Evolutionary conservation across 2,329 filamentous ascomycete genomes (phyloP).

Genomic region (Pseudogymnoascus sp.): DNA sequence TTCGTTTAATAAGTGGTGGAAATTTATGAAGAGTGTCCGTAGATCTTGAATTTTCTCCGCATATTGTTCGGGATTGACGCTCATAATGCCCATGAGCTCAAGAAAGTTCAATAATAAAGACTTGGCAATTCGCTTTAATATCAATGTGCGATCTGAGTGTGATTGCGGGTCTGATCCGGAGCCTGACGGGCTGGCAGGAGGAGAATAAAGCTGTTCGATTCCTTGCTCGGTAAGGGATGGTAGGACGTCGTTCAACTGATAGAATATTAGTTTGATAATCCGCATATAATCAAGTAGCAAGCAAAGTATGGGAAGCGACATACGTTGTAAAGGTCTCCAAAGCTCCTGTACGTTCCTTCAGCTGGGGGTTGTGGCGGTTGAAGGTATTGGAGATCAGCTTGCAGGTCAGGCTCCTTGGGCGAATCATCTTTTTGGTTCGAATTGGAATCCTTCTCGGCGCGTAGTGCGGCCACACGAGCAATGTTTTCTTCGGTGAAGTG

Average conservation of each 20-base stretch:
- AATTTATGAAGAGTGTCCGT: slow-evolving; percentile 77
- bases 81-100: slow-evolving; percentile 68
- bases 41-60: slow-evolving; percentile 70
- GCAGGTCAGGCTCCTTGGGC: background rate
- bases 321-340: slow-evolving; percentile 60
- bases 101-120: slow-evolving; percentile 84
- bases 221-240: slow-evolving; percentile 62
- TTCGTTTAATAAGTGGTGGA: slow-evolving; percentile 88
- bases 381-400: slow-evolving; percentile 60
- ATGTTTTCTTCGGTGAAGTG: slow-evolving; percentile 75
- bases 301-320: slow-evolving; percentile 16
- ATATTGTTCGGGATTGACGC: slow-evolving; percentile 58
- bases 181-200: slow-evolving; percentile 20
- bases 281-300: background rate
- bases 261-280: slow-evolving; percentile 9
- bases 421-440: background rate
- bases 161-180: slow-evolving; percentile 28
- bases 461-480: slow-evolving; percentile 47
- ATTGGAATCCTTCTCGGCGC: slow-evolving; percentile 23
- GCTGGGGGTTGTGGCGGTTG: slow-evolving; percentile 72
- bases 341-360: slow-evolving; percentile 65
- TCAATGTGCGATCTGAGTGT: slow-evolving; percentile 55
- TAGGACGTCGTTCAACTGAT: slow-evolving; percentile 51
- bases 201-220: slow-evolving; percentile 61
- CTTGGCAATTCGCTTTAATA: slow-evolving; percentile 73